Evolutionary conservation across 2,329 filamentous ascomycete species (phyloP), one percentile per base, ranked within the genome.

Genomic region (Exophiala viscosa): DNA sequence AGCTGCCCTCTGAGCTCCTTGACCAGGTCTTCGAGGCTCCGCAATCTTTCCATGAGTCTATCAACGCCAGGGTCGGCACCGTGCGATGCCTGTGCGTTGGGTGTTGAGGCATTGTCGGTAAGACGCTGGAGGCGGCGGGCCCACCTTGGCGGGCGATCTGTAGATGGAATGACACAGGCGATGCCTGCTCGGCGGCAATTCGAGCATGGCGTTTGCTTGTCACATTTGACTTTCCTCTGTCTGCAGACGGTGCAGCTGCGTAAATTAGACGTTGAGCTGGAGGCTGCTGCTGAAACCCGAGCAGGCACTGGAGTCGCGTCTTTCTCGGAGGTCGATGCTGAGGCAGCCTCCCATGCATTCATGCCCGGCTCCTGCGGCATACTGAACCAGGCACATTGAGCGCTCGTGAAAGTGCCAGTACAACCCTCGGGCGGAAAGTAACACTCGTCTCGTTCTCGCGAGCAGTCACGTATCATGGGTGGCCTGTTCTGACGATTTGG

Each of bases 121-220:
- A 71, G 54, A 31, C 71, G 72, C 52, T 75, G 73, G 4, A 79
- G 68, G 33, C 78, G 77, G 15, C 78, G 75, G 35, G 77, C 77
- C 76, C 80, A 81, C 51, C 82, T 72, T 31, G 81, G 81, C 9
- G 81, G 81, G 54, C 82, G 71, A 5, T 81, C 81, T 2, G 81
- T 80, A 3, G 77, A 74, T 5, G 82, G 82, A 60, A 81, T 84
- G 17, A 83, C 62, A 64, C 82, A 85, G 50, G 83, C 79, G 55
- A 80, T 80, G 40, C 77, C 69, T 0, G 70, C 70, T 59, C 70
- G 75, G 31, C 66, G 60, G 54, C 74, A 76, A 56, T 76, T 76
- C 18, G 70, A 73, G 60, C 74, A 76, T 8, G 70, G 67, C 31
- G 67, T 41, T 39, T 69, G 65, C 61, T 76, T 76, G 57, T 76